phyloP scores from a whole-genome alignment of 768 basidiomycete genomes.

The Cyclocybe cylindracea region DNA sequence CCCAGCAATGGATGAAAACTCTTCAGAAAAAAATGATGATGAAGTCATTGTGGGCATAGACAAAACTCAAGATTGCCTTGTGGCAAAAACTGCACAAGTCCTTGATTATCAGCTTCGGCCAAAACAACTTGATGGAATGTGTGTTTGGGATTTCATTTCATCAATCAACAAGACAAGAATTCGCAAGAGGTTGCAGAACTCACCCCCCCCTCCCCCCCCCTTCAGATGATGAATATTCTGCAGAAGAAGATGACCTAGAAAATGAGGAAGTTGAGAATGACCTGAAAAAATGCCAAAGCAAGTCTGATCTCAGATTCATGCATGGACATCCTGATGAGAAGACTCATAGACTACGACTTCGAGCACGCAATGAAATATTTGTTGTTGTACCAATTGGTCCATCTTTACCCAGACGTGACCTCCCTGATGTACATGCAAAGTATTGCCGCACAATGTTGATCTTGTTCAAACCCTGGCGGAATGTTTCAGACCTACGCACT shows the following conservation, averaged over 20 bases:
- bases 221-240: no score
- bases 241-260: no score
- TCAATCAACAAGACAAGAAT: constrained; percentile 17
- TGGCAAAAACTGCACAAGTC: constrained; percentile 15
- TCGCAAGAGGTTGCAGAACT: constrained; percentile 5
- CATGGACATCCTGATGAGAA: constrained; percentile 20
- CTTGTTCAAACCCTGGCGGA: constrained; percentile 43
- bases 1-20: no score
- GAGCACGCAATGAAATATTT: background rate
- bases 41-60: constrained; percentile 14
- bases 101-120: constrained; percentile 25
- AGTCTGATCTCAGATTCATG: no score
- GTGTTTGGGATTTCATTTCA: constrained; percentile 30
- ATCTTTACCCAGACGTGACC: constrained; percentile 32
- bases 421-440: constrained; percentile 2
- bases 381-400: constrained; percentile 37
- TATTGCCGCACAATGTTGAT: constrained; percentile 40
- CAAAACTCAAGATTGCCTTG: constrained; percentile 12
- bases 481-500: constrained; percentile 22
- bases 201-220: no score
- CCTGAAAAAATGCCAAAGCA: no score
- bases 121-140: constrained; percentile 12
- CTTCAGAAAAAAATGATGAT: constrained; percentile 1
- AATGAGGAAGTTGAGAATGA: no score
- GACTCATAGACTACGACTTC: constrained; percentile 20